Percentiles rank a stretch among this genome's conserved stretches.
Conservation (phyloP, 208 protist species). For the Leishmania martiniquensis region DNA sequence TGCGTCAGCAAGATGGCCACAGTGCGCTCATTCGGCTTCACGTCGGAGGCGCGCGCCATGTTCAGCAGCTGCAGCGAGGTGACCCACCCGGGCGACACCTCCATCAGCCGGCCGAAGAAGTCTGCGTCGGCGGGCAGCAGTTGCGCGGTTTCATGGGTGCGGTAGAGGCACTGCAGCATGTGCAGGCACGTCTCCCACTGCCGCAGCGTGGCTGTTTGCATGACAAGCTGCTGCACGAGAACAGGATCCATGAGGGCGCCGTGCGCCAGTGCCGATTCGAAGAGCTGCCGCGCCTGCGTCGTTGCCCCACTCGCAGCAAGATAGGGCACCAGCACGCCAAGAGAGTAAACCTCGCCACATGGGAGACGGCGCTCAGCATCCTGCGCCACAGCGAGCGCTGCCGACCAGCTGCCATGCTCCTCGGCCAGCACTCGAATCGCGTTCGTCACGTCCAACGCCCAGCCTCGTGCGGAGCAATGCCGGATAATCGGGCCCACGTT, state of each 20-base stretch:
- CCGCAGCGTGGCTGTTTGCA: constrained; percentile 54
- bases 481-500: constrained; percentile 51
- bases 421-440: constrained; percentile 69
- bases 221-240: constrained; percentile 65
- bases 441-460: constrained; percentile 67
- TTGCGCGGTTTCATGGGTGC: constrained; percentile 65
- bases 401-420: constrained; percentile 67
- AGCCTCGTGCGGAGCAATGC: constrained; percentile 41
- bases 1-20: constrained; percentile 63
- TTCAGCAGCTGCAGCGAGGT: constrained; percentile 64
- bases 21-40: constrained; percentile 64
- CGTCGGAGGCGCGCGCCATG: constrained; percentile 55
- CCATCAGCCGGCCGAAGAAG: constrained; percentile 69
- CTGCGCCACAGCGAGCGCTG: constrained; percentile 63
- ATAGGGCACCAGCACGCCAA: constrained; percentile 78
- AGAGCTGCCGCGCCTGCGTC: constrained; percentile 56
- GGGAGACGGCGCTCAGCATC: constrained; percentile 64
- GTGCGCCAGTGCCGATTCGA: constrained; percentile 65
- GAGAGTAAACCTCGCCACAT: constrained; percentile 71
- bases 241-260: constrained; percentile 61
- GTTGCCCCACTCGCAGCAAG: constrained; percentile 62
- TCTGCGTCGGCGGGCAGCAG: constrained; percentile 59
- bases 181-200: constrained; percentile 79
- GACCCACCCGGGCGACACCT: constrained; percentile 61
- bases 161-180: constrained; percentile 67